Base-by-base conservation (phyloP, 345 rosid species). In the Gossypium herbaceum region DNA sequence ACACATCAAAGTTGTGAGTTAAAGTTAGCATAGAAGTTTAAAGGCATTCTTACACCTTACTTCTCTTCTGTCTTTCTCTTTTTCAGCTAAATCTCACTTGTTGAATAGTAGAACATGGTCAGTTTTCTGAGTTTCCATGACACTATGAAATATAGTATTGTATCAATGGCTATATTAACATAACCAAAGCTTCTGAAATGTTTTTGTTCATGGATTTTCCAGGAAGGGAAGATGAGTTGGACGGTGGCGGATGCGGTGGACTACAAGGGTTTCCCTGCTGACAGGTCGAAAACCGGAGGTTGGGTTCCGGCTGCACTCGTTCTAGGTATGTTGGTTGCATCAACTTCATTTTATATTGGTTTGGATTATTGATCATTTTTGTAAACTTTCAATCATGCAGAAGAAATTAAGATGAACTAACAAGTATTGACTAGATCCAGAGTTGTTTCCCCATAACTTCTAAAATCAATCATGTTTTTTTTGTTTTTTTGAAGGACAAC, bases 251-350 rank as follows among this genome's bases (percentile, higher is more conserved):
- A 90, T 80, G 89, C 91, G 7, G 79, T 88, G 51, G 89, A 88
- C 75, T 80, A 82, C 82, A 73, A 78, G 70, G 91, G 88, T 48
- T 85, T 78, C 48, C 90, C 90, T 6, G 90, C 90, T 9, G 89
- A 90, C 73, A 80, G 75, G 74, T 67, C 87, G 22, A 90, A 82
- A 77, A 90, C 94, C 47, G 91, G 94, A 20, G 91, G 91, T 72
- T 90, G 94, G 94, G 73, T 82, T 47, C 87, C 91, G 9, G 94
- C 91, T 52, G 86, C 90, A 15, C 89, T 90, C 43, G 72, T 85
- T 73, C 84, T 90, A 47, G 91, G 94, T 90, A 43, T 70, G 76
- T 60, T 60, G n/a, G 27, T 57, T 11, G 13, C 47, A 70, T 29
- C 24, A 52, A 10, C 73, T 59, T 16, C 39, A 58, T 50, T 25